Base-by-base conservation (phyloP, 2,329 filamentous ascomycete genomes). In the Rhexocercosporidium sp. region DNA sequence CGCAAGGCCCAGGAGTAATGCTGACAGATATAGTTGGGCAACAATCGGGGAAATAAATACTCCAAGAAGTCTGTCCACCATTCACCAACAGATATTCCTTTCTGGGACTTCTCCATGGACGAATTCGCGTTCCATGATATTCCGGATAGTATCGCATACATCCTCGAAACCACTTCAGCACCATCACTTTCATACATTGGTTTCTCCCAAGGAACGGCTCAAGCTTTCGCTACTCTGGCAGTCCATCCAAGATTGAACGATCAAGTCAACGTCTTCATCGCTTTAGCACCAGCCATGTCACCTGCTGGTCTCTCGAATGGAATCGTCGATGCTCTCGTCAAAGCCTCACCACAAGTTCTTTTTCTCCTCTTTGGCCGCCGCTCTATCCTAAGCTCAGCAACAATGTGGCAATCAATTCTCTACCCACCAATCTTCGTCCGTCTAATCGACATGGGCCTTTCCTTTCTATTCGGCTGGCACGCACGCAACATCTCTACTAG, bases 71-170 rank as follows among this genome's bases (percentile, higher is more conserved):
- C 90, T 2, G 88, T 94, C 61, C 86, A 90, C 67, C 83, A 84
- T 70, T 90, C 93, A 0, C 94, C 96, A 0, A 90, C 88, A 0
- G 90, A 92, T 2, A 82, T 85, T 44, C 84, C 88, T 16, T 99
- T 99, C 79, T 99, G 96, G 96, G 91, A 97, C 78, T 99, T 99
- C 78, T 97, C 93, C 61, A 98, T 99, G 77, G 96, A 99, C 77
- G 92, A 99, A 77, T 99, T 99, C 77, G 96, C 96, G 57, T 97
- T 99, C 75, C 89, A 98, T 78, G 96, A 99, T 78, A 97, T 99
- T 67, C 96, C 96, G 1, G 92, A 99, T 79, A 95, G 90, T 71
- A 98, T 99, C 75, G 86, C 90, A 63, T 98, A 99, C 77, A 92
- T 99, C 67, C 86, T 99, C 25, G 88, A 90, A 47, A 92, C 92